Evolutionary conservation across 192 early-diverging fungal species (phyloP).

Genomic region (Coemansia sp.): DNA sequence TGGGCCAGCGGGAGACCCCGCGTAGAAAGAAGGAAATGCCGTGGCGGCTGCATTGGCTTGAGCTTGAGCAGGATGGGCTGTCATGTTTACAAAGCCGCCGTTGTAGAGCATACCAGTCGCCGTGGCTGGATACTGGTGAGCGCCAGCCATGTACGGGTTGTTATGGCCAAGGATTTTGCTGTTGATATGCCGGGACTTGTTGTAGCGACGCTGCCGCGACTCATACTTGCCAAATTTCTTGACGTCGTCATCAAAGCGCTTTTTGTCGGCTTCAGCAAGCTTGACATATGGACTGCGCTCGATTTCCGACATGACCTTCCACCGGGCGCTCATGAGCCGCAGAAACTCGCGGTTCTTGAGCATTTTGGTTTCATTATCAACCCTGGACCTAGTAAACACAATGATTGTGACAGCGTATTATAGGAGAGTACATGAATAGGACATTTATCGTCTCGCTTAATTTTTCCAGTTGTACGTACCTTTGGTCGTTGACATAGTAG

Average conservation of each 20-base stretch:
- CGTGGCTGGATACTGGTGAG: background rate
- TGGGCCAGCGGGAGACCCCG: background rate
- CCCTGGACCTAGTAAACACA: slow-evolving; percentile 28
- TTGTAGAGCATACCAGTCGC: background rate
- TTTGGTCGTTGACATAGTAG: slow-evolving; percentile 56
- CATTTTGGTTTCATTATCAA: slow-evolving; percentile 37
- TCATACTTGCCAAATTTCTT: slow-evolving; percentile 52
- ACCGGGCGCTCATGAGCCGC: slow-evolving; percentile 53
- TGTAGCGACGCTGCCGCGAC: slow-evolving; percentile 50
- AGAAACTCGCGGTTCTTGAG: slow-evolving; percentile 57
- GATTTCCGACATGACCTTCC: slow-evolving; percentile 45
- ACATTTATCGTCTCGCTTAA: background rate
- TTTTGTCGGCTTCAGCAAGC: slow-evolving; percentile 50
- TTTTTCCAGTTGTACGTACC: slow-evolving; percentile 18
- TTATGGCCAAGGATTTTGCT: background rate
- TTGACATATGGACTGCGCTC: slow-evolving; percentile 42
- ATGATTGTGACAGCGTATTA: background rate
- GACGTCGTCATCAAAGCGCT: slow-evolving; percentile 48
- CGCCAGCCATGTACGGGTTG: background rate
- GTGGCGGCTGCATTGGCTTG: background rate
- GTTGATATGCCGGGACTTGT: slow-evolving; percentile 14
- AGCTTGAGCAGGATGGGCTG: background rate
- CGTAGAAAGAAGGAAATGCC: slow-evolving; percentile 8
- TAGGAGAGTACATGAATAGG: background rate
- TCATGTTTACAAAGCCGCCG: background rate